phyloP scores from a whole-genome alignment of 2,329 filamentous ascomycete species.

The Fusarium lateritium region DNA sequence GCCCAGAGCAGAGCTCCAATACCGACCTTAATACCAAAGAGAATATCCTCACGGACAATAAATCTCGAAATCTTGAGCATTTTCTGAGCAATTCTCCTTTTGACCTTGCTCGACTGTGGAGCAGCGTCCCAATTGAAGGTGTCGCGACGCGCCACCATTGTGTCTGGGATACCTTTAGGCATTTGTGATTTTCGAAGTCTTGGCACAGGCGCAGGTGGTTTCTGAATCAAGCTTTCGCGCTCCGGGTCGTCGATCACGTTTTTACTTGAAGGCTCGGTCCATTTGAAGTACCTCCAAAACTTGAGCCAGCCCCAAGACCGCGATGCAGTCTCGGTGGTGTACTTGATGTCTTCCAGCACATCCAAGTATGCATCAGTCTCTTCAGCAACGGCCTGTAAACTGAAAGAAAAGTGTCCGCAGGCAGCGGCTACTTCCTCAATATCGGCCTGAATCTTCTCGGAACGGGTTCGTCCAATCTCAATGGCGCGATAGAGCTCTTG shows the following conservation, averaged over 20 bases:
- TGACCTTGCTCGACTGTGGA: conserved; percentile 61
- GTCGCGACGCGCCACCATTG: conserved; percentile 67
- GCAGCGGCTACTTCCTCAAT: conserved; percentile 98
- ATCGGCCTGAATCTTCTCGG: conserved; percentile 86
- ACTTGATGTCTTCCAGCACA: conserved; percentile 87
- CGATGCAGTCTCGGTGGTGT: conserved; percentile 72
- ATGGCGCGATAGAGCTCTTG: conserved; percentile 85
- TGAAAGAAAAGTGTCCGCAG: conserved; percentile 96
- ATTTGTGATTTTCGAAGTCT: conserved; percentile 68
- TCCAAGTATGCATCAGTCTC: conserved; percentile 88
- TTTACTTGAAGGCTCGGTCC: conserved; percentile 20
- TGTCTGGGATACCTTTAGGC: conserved; percentile 69
- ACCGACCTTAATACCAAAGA: conserved; percentile 93
- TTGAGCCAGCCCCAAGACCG: conserved; percentile 88
- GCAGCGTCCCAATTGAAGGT: conserved; percentile 71
- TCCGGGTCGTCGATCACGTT: conserved; percentile 58
- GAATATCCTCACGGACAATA: conserved; percentile 69
- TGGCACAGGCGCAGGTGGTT: conserved; percentile 60
- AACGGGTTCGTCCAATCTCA: conserved; percentile 76
- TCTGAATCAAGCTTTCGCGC: conserved; percentile 57
- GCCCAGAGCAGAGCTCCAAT: conserved; percentile 91
- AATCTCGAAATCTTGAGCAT: conserved; percentile 63
- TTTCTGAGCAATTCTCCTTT: conserved; percentile 62
- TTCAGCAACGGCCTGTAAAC: conserved; percentile 89
- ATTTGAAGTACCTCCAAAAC: conserved; percentile 72